Percentiles rank a stretch among this genome's conserved stretches.
Evolutionary conservation across 352 stramenopile genomes (phyloP).

Genomic region (Phytophthora ramorum): DNA sequence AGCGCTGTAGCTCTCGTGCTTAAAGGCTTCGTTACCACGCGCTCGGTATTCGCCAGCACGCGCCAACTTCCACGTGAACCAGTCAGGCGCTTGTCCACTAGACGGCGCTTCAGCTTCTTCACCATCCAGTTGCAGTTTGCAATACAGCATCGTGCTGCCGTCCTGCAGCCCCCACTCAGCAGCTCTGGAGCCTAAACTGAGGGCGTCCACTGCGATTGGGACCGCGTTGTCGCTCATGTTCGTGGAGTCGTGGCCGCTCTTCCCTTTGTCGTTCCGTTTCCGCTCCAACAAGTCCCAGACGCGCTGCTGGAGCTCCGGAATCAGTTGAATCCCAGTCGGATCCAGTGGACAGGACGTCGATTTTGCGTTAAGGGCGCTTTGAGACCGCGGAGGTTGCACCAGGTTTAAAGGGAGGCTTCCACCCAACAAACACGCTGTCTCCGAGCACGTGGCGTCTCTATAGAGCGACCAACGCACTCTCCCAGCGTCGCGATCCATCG

Average conservation of each 20-base stretch:
- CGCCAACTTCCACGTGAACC: conserved; percentile 61
- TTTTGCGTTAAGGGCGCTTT: conserved; percentile 8
- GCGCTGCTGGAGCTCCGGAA: conserved; percentile 34
- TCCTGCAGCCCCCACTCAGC: conserved; percentile 23
- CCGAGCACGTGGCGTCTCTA: conserved; percentile 18
- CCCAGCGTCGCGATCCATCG: conserved; percentile 5
- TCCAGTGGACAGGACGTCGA: conserved; percentile 15
- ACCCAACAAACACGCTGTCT: conserved; percentile 18
- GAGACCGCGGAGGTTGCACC: conserved; percentile 5
- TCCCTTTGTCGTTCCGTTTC: background rate
- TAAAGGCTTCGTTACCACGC: conserved; percentile 68
- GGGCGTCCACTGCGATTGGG: conserved; percentile 34
- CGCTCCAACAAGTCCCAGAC: conserved; percentile 21
- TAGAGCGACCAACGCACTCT: conserved; percentile 46
- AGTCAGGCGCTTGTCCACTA: conserved; percentile 22
- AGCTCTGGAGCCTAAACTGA: conserved; percentile 32
- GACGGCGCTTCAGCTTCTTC: background rate
- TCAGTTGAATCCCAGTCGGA: conserved; percentile 34
- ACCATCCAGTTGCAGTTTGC: conserved; percentile 37
- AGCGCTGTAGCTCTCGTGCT: conserved; percentile 33
- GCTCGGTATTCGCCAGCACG: conserved; percentile 52
- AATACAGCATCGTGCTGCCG: conserved; percentile 27
- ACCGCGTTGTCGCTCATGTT: conserved; percentile 22
- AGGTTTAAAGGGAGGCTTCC: conserved; percentile 31
- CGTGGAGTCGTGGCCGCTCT: background rate